Evolutionary conservation across 176 grass and related monocot species (phyloP), one percentile per base, ranked within the genome.

Genomic region (Typha latifolia): DNA sequence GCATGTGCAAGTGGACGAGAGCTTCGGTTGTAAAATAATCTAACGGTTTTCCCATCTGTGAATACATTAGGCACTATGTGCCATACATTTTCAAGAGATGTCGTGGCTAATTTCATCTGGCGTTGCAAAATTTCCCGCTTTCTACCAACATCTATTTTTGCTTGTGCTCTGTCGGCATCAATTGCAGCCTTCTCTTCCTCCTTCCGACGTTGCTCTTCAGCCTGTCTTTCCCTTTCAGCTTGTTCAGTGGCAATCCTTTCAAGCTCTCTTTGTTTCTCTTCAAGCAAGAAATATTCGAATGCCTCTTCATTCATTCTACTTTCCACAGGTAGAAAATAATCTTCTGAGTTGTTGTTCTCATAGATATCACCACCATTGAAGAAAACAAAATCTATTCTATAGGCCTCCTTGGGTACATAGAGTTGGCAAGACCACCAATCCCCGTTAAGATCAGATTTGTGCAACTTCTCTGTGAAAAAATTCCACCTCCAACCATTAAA

Each of bases 401-500:
- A 97, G 68, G 94, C 89, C 63, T 97, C 85, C 61, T 97, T 90
- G 63, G 85, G 89, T 56, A 97, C 82, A 68, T 81, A 87, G 32
- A 97, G 82, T 82, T 85, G 85, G 61, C 85, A 97, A 51, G 75
- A 89, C 89, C 89, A 97, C 89, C 94, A 97, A 76, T 97, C 89
- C 51, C 89, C 89, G 22, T n/a, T 57, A 80, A 90, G 73, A 47
- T 87, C 81, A 12, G 88, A 80, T 90, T 76, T 93, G 61, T 79
- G 66, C 78, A 97, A 20, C 14, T 66, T 97, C 57, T 87, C 83
- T 27, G 83, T 79, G 53, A 97, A 97, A 68, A 48, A 64, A 5
- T 97, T 93, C 94, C 94, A 93, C 78, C 67, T 87, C 94, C 94
- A 97, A 49, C 78, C 81, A 87, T 97, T 97, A 62, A 87, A 93